These are phyloP conservation scores for Dipteronia dyeriana DNA, from an alignment of 345 rosid genomes.

Conservation along the genomic window DNA sequence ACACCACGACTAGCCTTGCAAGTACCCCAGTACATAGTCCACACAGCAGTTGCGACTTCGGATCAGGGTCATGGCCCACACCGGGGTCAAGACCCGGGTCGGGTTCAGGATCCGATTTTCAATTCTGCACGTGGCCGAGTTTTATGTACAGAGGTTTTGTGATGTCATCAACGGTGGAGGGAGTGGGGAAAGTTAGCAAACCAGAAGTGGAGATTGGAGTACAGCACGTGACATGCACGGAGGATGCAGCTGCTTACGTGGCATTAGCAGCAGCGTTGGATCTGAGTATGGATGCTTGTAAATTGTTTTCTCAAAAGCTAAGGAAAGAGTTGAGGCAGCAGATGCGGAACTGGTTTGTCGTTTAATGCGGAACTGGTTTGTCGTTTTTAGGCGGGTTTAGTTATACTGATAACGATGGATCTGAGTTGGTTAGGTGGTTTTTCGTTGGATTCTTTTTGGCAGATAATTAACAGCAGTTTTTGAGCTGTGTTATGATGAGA, in stretches of 20 bases:
- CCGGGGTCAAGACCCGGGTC: conserved; percentile 55
- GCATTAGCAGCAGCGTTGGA: conserved; percentile 95
- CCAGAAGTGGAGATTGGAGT: conserved; percentile 88
- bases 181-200: conserved; percentile 47
- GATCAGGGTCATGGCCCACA: conserved; percentile 54
- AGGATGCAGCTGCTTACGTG: conserved; percentile 95
- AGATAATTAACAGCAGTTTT: conserved; percentile 32
- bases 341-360: conserved; percentile 55
- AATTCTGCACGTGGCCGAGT: conserved; percentile 32
- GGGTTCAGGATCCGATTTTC: conserved; percentile 76
- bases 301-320: conserved; percentile 71
- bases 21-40: conserved; percentile 69
- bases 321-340: conserved; percentile 80
- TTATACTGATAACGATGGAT: background rate
- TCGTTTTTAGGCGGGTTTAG: conserved; percentile 35
- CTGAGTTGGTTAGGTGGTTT: conserved; percentile 18
- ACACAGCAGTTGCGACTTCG: conserved; percentile 82
- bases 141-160: conserved; percentile 62
- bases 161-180: conserved; percentile 85
- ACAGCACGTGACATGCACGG: conserved; percentile 93
- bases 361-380: conserved; percentile 44
- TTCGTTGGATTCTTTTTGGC: conserved; percentile 30
- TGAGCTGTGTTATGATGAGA: conserved; percentile 34
- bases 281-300: conserved; percentile 94
- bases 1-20: conserved; percentile 49